Base-by-base conservation (phyloP, 202 grass and related monocot genomes). In the Setaria italica region DNA sequence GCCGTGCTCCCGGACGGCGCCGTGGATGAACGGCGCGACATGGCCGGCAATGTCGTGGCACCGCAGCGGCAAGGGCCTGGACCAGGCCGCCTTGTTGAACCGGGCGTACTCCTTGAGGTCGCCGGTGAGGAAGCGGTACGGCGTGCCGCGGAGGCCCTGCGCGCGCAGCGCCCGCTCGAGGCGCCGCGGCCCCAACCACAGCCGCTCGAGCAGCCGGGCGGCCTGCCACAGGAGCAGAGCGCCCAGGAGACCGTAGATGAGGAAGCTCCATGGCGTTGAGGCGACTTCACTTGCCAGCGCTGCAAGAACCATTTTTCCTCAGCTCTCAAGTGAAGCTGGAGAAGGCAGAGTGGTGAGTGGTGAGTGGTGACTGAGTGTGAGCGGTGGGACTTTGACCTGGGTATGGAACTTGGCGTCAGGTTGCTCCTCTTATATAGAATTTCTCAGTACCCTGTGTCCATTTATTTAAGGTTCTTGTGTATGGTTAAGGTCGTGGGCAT, bases 11-110 rank as follows among this genome's bases (percentile, higher is more conserved):
- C 21, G n/a, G 29, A 90, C 25, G 54, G n/a, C 17, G 48, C 62
- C 51, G 62, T 85, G 1, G 9, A 79, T 10, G 17, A 91, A 74
- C 19, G 94, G 91, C 2, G 30, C 0, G 58, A 94, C 78, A 6
- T 62, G 89, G 6, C 85, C 50, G 16, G 41, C 12, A 46, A 94
- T 94, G 84, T 90, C 82, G 77, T 97, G 94, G 46, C 91, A 92
- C 9, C 67, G 13, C 49, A 94, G 43, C 9, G 89, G 85, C 89
- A 97, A 37, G 8, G 91, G 85, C 72, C 32, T 86, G 35, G 87
- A 46, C 29, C 19, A 9, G 1, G 82, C 85, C 75, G 79, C 85
- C 66, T 20, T 62, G 45, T 86, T 86, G 21, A 73, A 64, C 54
- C 89, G 81, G 46, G 5, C 54, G 33, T 29, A 32, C 39, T 86